These are phyloP conservation scores for Effrenium voratum DNA, from an alignment of 73 alveolate genomes.

Conservation along the genomic window DNA sequence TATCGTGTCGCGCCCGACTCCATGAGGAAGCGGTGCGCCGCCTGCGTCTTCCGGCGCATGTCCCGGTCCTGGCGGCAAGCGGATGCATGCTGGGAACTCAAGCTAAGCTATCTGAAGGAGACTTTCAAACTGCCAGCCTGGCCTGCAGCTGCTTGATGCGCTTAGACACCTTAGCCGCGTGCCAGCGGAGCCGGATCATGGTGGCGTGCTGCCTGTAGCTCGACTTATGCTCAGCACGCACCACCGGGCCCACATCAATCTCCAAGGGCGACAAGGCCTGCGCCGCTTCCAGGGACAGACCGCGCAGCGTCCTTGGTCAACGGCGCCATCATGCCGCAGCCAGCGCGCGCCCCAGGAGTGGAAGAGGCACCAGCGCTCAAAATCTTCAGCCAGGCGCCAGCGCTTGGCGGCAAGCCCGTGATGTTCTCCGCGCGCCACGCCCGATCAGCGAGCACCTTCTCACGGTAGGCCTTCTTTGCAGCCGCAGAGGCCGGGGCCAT, in stretches of 20 bases:
- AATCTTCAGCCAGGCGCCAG: neutral
- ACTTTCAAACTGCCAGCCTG: neutral
- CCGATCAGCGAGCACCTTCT: neutral
- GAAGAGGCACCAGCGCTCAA: neutral
- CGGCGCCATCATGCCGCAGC: neutral
- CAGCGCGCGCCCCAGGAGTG: neutral
- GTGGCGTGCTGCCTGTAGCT: neutral
- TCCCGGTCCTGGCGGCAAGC: neutral
- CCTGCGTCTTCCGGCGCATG: neutral
- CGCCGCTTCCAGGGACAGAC: neutral
- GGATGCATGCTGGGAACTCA: neutral
- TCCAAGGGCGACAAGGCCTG: conserved; percentile 6
- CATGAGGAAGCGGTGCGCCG: neutral
- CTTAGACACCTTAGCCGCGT: neutral
- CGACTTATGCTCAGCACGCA: neutral
- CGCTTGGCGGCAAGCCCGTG: conserved; percentile 30
- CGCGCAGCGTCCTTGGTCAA: neutral
- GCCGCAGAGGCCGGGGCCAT: neutral
- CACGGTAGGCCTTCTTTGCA: neutral
- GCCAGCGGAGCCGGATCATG: conserved; percentile 31
- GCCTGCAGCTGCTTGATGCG: conserved; percentile 22
- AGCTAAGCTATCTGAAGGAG: neutral
- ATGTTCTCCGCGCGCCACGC: neutral
- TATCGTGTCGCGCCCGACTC: neutral
- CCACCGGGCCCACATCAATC: conserved; percentile 12